Evolutionary conservation across 306 rosid genomes (phyloP), one percentile per base, ranked within the genome.

Genomic region (Rosa rugosa): DNA sequence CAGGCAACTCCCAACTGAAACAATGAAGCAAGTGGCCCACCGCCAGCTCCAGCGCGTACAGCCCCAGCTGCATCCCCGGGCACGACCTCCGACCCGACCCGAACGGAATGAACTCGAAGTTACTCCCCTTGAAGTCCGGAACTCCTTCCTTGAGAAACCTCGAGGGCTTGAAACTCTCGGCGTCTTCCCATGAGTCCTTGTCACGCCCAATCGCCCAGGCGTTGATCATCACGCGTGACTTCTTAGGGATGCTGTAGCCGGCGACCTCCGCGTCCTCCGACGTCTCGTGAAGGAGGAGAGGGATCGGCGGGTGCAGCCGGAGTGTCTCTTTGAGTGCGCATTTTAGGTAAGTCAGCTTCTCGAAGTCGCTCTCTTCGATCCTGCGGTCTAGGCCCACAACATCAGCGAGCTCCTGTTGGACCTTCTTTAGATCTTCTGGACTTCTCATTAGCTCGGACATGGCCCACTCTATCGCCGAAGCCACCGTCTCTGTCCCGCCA

Each of bases 11-110:
- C 98, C 97, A 94, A 44, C 85, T 85, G 81, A 94, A 94, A 74
- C 96, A 90, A 34, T 94, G 98, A 49, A 92, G 86, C 9, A 94
- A 83, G 83, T 94, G 91, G 4, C 88, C 89, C 81, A 94, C 93
- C 0, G 96, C 83, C 89, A 89, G 42, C 71, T 94, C 96, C 34
- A 94, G 86, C 42, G 96, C 86, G 65, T 89, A 92, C 0, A 94
- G 86, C 25, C 96, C 98, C 16, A 94, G 83, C 47, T 88, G 93
- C 98, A 94, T 94, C 0, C 98, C 98, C 0, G 98, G 98, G 82
- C 98, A 94, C 0, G 98, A 94, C 82, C 98, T 82, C 2, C 98
- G 91, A 73, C 98, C 98, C 63, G 97, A 94, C 56, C 98, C 98
- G 71, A 94, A 94, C 0, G 98, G 98, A 4, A 94, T 83, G 75